Evolutionary conservation across 2,329 filamentous ascomycete genomes (phyloP), one percentile per base, ranked within the genome.

Genomic region (Colletotrichum tabaci): DNA sequence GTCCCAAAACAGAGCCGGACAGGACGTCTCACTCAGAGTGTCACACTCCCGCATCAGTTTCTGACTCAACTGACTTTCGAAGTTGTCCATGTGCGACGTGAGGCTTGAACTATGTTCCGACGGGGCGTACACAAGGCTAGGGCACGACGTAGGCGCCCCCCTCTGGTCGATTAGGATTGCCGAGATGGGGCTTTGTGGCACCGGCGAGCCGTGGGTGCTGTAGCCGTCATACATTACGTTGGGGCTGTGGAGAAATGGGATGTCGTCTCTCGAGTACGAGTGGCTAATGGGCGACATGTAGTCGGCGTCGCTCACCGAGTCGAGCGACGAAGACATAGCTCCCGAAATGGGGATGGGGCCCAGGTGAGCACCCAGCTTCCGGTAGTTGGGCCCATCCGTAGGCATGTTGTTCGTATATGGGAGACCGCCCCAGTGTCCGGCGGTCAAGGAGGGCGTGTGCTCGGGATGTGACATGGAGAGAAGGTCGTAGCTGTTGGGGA

Each of bases 271-370:
- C 80, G 73, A 86, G 86, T 83, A 90, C 73, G 80, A 81, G 73
- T 90, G 89, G 78, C 85, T 86, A 74, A 91, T 84, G 10, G 90
- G 89, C 4, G 90, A 91, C 76, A 90, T 80, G 76, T 91, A 91
- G 76, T 91, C 89, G 70, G 88, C 86, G 35, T 91, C 89, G 77
- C 88, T 90, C 66, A 91, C 84, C 2, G 89, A 87, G 74, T 91
- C 89, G 67, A 89, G 83, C 0, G 88, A 88, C 0, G 87, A 85
- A 1, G 87, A 87, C 40, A 90, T 82, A 56, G 85, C 82, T 40
- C 88, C 87, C 61, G 82, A 82, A 73, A 87, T 84, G 73, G 86
- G 82, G 72, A 85, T 77, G 52, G 83, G 79, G 73, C 77, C 70
- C 77, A 82, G 71, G 70, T 82, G 74, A 73, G 78, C 75, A 71